Evolutionary conservation across 306 rosid genomes (phyloP).

Genomic region (Boehmeria nivea): DNA sequence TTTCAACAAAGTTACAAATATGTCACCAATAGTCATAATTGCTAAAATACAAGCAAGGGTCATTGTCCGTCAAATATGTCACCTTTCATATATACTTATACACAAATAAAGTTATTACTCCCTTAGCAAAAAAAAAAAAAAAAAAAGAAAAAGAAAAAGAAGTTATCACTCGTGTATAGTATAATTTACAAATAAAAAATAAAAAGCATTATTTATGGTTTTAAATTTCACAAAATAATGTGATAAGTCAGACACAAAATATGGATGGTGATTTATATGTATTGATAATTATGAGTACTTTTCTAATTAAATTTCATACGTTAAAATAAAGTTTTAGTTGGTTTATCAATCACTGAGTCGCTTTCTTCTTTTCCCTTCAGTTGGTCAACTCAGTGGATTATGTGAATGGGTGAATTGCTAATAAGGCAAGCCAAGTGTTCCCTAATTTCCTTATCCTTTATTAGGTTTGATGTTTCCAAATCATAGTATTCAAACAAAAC

Average conservation of each 20-base stretch:
- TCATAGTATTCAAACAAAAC: conserved; percentile 3
- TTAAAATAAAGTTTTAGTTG: no score
- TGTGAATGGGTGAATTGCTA: background rate
- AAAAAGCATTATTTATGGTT: no score
- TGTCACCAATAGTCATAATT: background rate
- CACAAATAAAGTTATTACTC: no score
- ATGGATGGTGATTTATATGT: no score
- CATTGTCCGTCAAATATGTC: background rate
- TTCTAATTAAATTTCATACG: no score
- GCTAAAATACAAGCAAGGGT: background rate
- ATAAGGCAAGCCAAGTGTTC: background rate
- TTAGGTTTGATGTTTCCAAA: conserved; percentile 1
- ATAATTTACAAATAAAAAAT: no score
- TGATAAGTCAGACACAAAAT: no score
- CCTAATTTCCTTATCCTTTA: background rate
- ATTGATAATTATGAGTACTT: no score
- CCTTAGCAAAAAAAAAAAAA: no score
- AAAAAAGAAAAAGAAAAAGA: no score
- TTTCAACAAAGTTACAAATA: background rate
- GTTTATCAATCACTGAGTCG: background rate
- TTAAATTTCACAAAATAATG: no score
- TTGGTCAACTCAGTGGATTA: conserved; percentile 10
- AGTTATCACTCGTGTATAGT: no score
- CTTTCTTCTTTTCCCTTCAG: background rate
- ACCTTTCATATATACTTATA: background rate